Evolutionary conservation across 1,284 basidiomycete genomes (phyloP).

Genomic region (Puccinia coronata): DNA sequence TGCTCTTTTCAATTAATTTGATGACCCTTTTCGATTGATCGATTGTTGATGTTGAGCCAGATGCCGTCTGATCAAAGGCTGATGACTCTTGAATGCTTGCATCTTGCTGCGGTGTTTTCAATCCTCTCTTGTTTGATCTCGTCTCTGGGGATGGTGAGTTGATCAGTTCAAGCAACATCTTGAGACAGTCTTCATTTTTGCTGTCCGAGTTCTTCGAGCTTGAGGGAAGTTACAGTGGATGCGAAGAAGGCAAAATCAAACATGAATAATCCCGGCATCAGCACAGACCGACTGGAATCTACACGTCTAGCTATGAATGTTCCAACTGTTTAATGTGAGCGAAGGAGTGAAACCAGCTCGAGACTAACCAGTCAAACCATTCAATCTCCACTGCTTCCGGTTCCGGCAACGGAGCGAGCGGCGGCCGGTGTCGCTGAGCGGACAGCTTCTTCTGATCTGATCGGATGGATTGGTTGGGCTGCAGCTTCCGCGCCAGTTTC

Average conservation of each 20-base stretch:
- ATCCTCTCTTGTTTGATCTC: background rate
- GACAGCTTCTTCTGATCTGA: background rate
- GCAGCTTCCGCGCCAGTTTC: background rate
- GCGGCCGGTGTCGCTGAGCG: background rate
- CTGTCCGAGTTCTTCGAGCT: conserved; percentile 21
- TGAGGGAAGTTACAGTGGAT: background rate
- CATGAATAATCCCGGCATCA: background rate
- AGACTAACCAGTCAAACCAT: conserved; percentile 15
- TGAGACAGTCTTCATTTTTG: conserved; percentile 2
- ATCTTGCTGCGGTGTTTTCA: background rate
- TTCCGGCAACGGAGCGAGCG: background rate
- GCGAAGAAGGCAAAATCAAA: background rate
- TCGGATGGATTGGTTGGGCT: conserved; percentile 3
- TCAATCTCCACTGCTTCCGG: background rate
- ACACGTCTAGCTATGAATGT: background rate
- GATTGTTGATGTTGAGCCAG: background rate
- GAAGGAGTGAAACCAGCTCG: background rate
- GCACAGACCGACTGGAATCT: background rate
- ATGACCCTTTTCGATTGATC: background rate
- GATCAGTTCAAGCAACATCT: background rate
- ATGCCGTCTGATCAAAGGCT: background rate
- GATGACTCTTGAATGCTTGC: background rate
- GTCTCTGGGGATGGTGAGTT: background rate
- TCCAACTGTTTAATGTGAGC: background rate
- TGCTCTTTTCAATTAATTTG: background rate